These are phyloP conservation scores for Elsinoe necatrix DNA, from an alignment of 2,329 filamentous ascomycete genomes.

Conservation along the genomic window DNA sequence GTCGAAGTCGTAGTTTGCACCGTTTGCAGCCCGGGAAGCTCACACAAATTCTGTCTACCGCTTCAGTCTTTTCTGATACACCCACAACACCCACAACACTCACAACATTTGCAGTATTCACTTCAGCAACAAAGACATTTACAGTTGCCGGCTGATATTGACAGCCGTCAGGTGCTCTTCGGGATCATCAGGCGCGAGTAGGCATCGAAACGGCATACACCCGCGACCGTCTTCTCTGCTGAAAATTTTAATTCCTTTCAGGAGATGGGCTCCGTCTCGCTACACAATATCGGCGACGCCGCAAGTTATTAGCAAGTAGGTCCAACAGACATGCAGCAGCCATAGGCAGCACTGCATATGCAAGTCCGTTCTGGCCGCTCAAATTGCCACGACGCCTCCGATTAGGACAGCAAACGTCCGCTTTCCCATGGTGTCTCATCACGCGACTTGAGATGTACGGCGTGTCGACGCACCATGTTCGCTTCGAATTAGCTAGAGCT, in stretches of 20 bases:
- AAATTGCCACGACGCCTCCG: not conserved
- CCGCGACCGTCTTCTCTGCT: not conserved
- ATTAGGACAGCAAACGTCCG: slow-evolving; percentile 1
- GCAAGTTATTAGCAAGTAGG: not conserved
- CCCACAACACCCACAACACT: too few relatives aligned
- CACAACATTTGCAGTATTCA: too few relatives aligned
- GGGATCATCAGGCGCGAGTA: too few relatives aligned
- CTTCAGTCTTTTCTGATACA: not conserved
- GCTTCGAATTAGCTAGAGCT: slow-evolving; percentile 38
- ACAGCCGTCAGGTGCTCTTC: too few relatives aligned
- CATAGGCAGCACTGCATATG: not conserved
- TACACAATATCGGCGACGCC: not conserved
- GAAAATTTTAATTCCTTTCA: not conserved
- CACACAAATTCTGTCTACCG: not conserved
- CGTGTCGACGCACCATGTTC: not conserved
- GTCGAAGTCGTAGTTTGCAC: not conserved
- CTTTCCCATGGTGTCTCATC: not conserved
- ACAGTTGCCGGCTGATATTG: too few relatives aligned
- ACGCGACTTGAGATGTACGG: not conserved
- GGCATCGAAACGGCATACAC: too few relatives aligned
- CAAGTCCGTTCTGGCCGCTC: slow-evolving; percentile 4
- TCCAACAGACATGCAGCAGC: not conserved
- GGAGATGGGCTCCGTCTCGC: not conserved
- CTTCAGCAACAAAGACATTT: too few relatives aligned
- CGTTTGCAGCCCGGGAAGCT: not conserved